Conservation (phyloP, 176 grass and related monocot genomes). For the Eragrostis nindensis region DNA sequence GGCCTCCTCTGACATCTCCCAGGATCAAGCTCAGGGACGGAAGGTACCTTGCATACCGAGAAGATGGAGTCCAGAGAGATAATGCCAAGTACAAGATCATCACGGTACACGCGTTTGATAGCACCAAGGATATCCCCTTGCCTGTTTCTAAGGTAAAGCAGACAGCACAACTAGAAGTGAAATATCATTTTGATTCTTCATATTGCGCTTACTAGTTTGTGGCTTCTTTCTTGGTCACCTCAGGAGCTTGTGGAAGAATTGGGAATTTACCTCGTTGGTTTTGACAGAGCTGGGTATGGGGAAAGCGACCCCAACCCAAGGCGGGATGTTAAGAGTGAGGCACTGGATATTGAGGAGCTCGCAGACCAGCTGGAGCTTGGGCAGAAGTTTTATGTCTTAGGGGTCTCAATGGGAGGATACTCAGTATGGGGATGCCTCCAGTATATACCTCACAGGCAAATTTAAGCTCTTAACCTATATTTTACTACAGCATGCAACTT, state of each 20-base stretch:
- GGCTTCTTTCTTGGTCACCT: conserved; percentile 22
- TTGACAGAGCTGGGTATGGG: conserved; percentile 80
- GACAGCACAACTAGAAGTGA: not conserved
- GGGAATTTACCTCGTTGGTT: conserved; percentile 74
- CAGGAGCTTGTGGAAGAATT: conserved; percentile 79
- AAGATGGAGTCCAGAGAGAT: conserved; percentile 57
- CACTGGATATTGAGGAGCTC: conserved; percentile 75
- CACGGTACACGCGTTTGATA: conserved; percentile 65
- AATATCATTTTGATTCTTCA: not conserved
- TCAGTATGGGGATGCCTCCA: conserved; percentile 77
- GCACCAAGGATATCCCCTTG: conserved; percentile 60
- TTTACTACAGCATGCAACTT: not conserved
- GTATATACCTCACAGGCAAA: conserved; percentile 81
- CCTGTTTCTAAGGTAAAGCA: conserved; percentile 63
- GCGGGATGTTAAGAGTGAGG: conserved; percentile 66
- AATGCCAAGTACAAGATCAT: conserved; percentile 70
- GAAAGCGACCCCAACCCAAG: conserved; percentile 82
- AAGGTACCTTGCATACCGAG: conserved; percentile 61
- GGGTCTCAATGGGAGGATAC: conserved; percentile 74
- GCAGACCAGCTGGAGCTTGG: conserved; percentile 73
- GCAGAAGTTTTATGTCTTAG: conserved; percentile 71
- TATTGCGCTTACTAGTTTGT: conserved; percentile 22
- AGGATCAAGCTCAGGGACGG: conserved; percentile 69
- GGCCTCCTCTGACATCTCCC: conserved; percentile 67
- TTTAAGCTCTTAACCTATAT: not conserved